Conservation (phyloP, 164 flowering plant genomes). For the Cinnamomum chago region DNA sequence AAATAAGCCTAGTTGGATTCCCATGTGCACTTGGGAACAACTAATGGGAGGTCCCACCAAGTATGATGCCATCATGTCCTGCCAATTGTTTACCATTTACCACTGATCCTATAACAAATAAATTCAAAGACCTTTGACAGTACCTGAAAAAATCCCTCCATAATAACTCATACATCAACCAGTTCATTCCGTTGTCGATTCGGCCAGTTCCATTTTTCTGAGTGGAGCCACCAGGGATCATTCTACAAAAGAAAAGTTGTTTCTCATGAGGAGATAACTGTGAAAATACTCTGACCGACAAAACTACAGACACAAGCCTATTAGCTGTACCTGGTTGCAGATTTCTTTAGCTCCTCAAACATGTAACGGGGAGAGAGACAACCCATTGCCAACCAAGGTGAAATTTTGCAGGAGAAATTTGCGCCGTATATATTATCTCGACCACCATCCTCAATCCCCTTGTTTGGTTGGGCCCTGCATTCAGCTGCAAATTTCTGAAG, state of each 20-base stretch:
- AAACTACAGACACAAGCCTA: background rate
- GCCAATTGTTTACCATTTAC: background rate
- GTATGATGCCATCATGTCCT: background rate
- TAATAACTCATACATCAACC: conserved; percentile 86
- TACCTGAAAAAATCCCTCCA: conserved; percentile 99
- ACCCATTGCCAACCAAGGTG: conserved; percentile 94
- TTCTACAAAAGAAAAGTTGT: conserved; percentile 30
- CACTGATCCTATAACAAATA: background rate
- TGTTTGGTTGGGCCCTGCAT: conserved; percentile 70
- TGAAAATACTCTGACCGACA: no score
- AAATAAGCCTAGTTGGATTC: background rate
- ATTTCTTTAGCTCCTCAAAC: conserved; percentile 86
- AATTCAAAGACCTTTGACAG: background rate
- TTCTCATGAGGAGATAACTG: conserved; percentile 4
- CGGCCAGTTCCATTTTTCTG: conserved; percentile 42
- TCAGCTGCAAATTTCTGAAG: conserved; percentile 74
- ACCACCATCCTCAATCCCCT: conserved; percentile 38
- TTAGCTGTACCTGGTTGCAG: conserved; percentile 45
- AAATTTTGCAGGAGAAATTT: conserved; percentile 88
- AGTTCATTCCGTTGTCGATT: conserved; percentile 58
- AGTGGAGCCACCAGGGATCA: conserved; percentile 45
- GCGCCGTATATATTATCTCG: conserved; percentile 78
- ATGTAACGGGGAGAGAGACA: conserved; percentile 92
- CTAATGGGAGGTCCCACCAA: background rate
- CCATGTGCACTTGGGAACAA: background rate